Percentiles rank a stretch among this genome's conserved stretches.
These are phyloP conservation scores for Chloroidium sp. DNA, from an alignment of 163 green algal species.

Conservation along the genomic window DNA sequence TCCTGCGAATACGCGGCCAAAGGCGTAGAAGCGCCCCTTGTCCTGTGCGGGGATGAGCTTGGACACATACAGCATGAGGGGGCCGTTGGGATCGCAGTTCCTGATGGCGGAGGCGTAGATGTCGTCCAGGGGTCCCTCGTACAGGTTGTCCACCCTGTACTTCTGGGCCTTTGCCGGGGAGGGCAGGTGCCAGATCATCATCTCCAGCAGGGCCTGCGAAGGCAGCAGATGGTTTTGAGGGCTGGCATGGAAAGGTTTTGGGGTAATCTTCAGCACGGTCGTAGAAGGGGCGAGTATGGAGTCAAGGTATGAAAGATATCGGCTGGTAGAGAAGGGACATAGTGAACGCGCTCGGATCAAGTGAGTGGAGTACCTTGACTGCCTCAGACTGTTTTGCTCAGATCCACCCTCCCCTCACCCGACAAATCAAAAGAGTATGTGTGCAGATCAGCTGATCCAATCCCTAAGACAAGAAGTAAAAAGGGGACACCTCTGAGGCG, in stretches of 20 bases:
- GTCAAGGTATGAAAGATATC: no score
- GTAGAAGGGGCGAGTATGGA: no score
- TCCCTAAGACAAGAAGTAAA: neutral
- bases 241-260: no score
- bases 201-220: slow-evolving; percentile 91
- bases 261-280: no score
- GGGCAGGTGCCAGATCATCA: slow-evolving; percentile 99
- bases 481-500: slow-evolving; percentile 47
- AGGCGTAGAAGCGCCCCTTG: slow-evolving; percentile 99
- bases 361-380: no score
- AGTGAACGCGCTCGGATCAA: no score
- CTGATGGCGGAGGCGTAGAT: slow-evolving; percentile 90
- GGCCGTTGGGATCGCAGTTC: slow-evolving; percentile 90
- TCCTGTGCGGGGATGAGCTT: slow-evolving; percentile 99
- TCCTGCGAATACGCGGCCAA: slow-evolving; percentile 97
- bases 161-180: slow-evolving; percentile 88
- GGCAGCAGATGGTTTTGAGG: no score
- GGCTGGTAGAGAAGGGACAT: no score
- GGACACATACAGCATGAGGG: slow-evolving; percentile 98
- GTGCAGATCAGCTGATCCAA: no score
- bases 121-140: slow-evolving; percentile 97
- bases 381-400: no score
- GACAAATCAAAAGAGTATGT: no score
- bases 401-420: no score
- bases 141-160: slow-evolving; percentile 98